Evolutionary conservation across 352 stramenopile genomes (phyloP).

Genomic region (Pelagophyceae sp.): DNA sequence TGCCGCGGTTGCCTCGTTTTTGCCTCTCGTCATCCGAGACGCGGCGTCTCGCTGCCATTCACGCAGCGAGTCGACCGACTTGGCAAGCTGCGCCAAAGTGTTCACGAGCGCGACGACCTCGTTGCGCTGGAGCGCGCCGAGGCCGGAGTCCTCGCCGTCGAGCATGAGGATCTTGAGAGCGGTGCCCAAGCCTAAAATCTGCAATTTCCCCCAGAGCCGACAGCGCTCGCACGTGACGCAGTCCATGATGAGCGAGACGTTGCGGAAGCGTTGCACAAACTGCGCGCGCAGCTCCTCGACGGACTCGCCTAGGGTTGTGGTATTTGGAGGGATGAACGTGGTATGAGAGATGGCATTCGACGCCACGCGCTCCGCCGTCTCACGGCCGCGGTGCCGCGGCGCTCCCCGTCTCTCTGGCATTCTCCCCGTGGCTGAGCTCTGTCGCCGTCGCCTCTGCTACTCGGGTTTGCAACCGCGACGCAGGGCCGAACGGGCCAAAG

Average conservation of each 20-base stretch:
- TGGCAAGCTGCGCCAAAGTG: constrained; percentile 51
- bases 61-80: constrained; percentile 5
- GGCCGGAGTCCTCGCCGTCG: constrained; percentile 57
- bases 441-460: no score
- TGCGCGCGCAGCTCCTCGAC: constrained; percentile 50
- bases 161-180: constrained; percentile 92
- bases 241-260: constrained; percentile 94
- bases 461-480: no score
- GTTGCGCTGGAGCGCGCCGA: constrained; percentile 75
- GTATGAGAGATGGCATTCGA: no score
- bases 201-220: constrained; percentile 92
- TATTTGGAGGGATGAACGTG: no score
- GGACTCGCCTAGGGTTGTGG: no score
- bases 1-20: no score
- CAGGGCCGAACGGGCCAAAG: no score
- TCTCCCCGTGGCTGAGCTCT: no score
- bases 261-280: constrained; percentile 87
- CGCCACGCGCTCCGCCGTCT: no score
- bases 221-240: constrained; percentile 98
- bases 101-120: constrained; percentile 96
- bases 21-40: no score
- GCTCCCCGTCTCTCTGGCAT: no score
- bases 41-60: constrained; percentile 1
- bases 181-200: constrained; percentile 89
- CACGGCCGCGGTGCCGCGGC: no score